Conservation (phyloP, 371 early-diverging fungal genomes). For the Thermomucor indicae-seudaticae region DNA sequence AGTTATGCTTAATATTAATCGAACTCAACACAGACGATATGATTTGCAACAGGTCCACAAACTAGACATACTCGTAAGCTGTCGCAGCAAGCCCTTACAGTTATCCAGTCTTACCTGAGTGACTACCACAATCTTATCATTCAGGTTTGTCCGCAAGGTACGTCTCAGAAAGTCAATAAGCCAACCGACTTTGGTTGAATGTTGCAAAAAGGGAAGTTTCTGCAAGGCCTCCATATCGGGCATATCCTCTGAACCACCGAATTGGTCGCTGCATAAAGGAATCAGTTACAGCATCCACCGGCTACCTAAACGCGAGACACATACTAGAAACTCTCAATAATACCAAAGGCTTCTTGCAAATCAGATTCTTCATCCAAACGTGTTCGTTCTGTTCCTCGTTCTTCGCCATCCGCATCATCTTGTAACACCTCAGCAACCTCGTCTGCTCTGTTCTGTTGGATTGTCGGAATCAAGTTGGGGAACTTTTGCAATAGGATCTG, state of each 20-base stretch:
- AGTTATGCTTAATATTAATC: conserved; percentile 14
- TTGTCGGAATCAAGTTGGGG: conserved; percentile 30
- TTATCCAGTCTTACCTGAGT: conserved; percentile 28
- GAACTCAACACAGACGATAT: conserved; percentile 17
- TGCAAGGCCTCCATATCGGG: conserved; percentile 28
- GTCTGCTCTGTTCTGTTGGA: neutral
- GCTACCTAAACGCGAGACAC: neutral
- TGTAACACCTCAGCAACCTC: too few relatives aligned
- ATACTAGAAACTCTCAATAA: conserved; percentile 38
- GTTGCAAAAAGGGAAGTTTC: conserved; percentile 19
- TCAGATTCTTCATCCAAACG: conserved; percentile 20
- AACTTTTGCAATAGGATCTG: conserved; percentile 31
- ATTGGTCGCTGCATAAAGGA: conserved; percentile 24
- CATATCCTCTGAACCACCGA: conserved; percentile 11
- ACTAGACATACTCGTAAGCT: too few relatives aligned
- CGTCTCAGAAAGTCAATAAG: conserved; percentile 18
- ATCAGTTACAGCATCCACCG: neutral
- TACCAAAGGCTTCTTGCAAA: conserved; percentile 19
- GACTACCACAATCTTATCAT: conserved; percentile 38
- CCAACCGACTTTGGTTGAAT: conserved; percentile 38
- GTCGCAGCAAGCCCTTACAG: neutral
- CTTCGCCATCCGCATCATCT: too few relatives aligned
- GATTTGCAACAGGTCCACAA: conserved; percentile 28
- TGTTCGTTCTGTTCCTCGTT: neutral
- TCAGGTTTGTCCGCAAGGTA: conserved; percentile 3